These are phyloP conservation scores for Podila verticillata DNA, from an alignment of 192 early-diverging fungal genomes.

Conservation along the genomic window DNA sequence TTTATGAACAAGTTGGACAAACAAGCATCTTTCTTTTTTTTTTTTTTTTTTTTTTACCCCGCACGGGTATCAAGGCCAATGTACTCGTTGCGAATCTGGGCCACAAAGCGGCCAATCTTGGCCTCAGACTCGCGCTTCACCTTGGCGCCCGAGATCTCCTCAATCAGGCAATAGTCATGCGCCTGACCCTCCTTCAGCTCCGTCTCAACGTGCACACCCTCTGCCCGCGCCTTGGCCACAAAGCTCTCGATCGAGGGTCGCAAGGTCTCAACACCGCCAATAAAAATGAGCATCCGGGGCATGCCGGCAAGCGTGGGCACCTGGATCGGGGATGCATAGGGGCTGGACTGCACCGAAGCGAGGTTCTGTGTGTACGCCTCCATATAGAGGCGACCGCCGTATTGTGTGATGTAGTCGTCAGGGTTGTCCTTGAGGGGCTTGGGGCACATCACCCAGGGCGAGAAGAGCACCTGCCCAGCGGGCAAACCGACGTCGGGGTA, in stretches of 20 bases:
- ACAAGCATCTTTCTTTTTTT: not conserved
- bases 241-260: conserved; percentile 41
- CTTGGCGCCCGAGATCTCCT: conserved; percentile 21
- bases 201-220: conserved; percentile 25
- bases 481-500: conserved; percentile 24
- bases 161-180: conserved; percentile 38
- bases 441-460: conserved; percentile 47
- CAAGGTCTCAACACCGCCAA: conserved; percentile 32
- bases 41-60: not conserved
- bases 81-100: conserved; percentile 12
- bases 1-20: too few species aligned
- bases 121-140: conserved; percentile 14
- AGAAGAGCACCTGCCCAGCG: conserved; percentile 43
- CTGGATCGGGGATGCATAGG: conserved; percentile 27
- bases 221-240: conserved; percentile 29
- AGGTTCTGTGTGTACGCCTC: conserved; percentile 34
- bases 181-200: conserved; percentile 11
- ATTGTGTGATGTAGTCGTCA: conserved; percentile 29
- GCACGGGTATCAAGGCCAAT: conserved; percentile 1
- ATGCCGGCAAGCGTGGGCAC: conserved; percentile 12
- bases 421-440: conserved; percentile 21
- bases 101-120: conserved; percentile 30
- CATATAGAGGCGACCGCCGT: conserved; percentile 10
- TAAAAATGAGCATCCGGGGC: conserved; percentile 35
- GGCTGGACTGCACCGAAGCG: conserved; percentile 23